Evolutionary conservation across 495 filamentous ascomycete genomes (phyloP), one percentile per base, ranked within the genome.

Genomic region (Talaromyces trachyspermus): DNA sequence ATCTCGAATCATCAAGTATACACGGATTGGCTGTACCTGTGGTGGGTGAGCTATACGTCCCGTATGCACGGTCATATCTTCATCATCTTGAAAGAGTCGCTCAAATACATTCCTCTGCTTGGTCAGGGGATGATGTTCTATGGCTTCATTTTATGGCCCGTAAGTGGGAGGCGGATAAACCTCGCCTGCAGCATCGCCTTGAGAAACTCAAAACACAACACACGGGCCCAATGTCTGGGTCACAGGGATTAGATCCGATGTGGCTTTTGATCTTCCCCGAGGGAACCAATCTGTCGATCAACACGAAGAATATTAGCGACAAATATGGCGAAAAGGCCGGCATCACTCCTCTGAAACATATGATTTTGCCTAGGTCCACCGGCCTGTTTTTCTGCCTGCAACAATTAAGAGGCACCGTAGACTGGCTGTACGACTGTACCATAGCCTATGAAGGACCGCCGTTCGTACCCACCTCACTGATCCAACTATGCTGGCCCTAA

Each of bases 1-100:
- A 80, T 85, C 42, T 69, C 81, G 9, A 85, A 85, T 42, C 81
- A 85, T 53, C 80, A 84, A 56, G 76, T 85, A 9, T 85, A 85
- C 58, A 83, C 80, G 7, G 81, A 85, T 46, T 85, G 81, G 81
- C 64, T 84, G 7, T 85, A 85, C 55, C 69, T 85, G 1, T 85
- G 81, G 81, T 85, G 81, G 81, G 63, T 79, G 30, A 74, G 78
- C 10, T 85, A 84, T 53, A 77, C 80, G 2, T 74, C 76, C 46
- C 51, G 54, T 19, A 84, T 80, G 78, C 81, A 85, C 53, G 81
- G 81, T 5, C 80, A 79, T 41, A 64, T 85, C 52, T 85, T 75
- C 57, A 85, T 85, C 53, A 84, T 85, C 41, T 64, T 84, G 9
- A 85, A 85, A 55, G 80, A 85, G 54, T 77, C 76, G 0, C 69